Evolutionary conservation across 192 early-diverging fungal species (phyloP).

Genomic region (Coemansia asiatica): DNA sequence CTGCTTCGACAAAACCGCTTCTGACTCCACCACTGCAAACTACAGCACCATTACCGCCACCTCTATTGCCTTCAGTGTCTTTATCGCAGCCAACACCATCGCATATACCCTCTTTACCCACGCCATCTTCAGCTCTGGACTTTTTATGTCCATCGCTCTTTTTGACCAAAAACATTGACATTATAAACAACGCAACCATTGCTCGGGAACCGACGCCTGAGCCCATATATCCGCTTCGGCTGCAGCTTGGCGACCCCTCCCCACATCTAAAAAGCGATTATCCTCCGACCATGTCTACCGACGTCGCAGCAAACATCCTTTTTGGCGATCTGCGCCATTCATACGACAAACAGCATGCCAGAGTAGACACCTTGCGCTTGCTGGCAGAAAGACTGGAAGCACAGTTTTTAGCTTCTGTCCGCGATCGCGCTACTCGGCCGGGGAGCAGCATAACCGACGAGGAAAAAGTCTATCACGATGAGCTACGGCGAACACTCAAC

Average conservation of each 20-base stretch:
- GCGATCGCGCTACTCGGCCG: slow-evolving; percentile 36
- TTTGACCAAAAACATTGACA: slow-evolving; percentile 4
- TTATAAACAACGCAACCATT: slow-evolving; percentile 4
- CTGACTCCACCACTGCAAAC: not conserved
- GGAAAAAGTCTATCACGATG: slow-evolving; percentile 33
- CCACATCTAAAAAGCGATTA: not conserved
- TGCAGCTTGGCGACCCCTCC: slow-evolving; percentile 13
- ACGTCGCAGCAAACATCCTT: slow-evolving; percentile 40
- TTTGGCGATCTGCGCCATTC: slow-evolving; percentile 47
- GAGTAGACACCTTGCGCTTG: slow-evolving; percentile 28
- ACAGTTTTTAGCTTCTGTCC: slow-evolving; percentile 41
- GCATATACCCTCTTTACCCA: not conserved
- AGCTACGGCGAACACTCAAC: slow-evolving; percentile 29
- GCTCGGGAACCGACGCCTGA: slow-evolving; percentile 10
- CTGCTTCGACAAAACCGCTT: not conserved
- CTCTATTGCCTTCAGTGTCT: not conserved
- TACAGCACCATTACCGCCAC: not conserved
- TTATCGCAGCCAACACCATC: not conserved
- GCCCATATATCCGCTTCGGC: slow-evolving; percentile 12
- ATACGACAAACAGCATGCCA: slow-evolving; percentile 34
- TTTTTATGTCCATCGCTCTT: not conserved
- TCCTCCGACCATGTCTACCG: slow-evolving; percentile 33
- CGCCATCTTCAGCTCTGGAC: not conserved
- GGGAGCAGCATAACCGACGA: slow-evolving; percentile 33
- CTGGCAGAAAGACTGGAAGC: slow-evolving; percentile 23